Evolutionary conservation across 148 eudicot species (phyloP).

Genomic region (Chenopodium album): DNA sequence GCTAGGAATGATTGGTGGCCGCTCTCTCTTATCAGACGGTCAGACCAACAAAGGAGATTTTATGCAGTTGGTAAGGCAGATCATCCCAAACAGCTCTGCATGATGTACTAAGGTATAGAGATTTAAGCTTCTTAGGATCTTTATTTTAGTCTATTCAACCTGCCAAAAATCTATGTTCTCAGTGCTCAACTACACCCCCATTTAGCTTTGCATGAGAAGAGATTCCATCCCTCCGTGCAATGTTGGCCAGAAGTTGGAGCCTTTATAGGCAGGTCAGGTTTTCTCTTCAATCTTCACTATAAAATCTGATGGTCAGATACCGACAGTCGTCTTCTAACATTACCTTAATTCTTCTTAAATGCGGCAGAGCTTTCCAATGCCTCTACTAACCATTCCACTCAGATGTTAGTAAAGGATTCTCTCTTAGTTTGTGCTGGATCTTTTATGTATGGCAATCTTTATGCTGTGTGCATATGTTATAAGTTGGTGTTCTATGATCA

Average conservation of each 20-base stretch:
- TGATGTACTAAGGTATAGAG: background rate
- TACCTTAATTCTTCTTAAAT: background rate
- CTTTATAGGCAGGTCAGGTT: background rate
- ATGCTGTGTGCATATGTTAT: background rate
- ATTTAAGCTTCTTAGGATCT: background rate
- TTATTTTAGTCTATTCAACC: background rate
- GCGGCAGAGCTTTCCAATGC: background rate
- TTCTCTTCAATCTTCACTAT: background rate
- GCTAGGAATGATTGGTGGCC: background rate
- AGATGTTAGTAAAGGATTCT: too few species aligned
- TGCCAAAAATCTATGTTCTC: background rate
- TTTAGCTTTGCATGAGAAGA: background rate
- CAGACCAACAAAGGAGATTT: background rate
- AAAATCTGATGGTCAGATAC: too few species aligned
- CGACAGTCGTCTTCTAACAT: too few species aligned
- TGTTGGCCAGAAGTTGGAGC: too few species aligned
- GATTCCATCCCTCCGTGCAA: background rate
- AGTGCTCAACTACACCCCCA: too few species aligned
- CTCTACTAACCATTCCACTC: background rate
- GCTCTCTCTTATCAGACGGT: background rate
- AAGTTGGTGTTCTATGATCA: background rate
- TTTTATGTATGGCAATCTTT: background rate
- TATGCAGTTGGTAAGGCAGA: too few species aligned
- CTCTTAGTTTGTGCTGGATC: background rate
- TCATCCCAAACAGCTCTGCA: too few species aligned